phyloP scores from a whole-genome alignment of 345 rosid genomes.

The Syzygium oleosum region DNA sequence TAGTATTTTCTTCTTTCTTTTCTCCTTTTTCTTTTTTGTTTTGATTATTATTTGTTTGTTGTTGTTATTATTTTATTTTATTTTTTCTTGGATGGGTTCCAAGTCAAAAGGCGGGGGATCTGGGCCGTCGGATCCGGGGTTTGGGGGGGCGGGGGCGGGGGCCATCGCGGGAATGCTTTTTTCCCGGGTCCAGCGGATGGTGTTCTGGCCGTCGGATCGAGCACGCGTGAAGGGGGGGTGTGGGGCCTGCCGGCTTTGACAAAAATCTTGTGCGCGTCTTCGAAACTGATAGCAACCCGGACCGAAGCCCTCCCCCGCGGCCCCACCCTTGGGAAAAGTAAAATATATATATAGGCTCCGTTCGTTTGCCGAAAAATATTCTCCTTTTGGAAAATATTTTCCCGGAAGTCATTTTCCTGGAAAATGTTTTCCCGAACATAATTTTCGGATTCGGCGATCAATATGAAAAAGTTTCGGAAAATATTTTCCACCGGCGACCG shows the following conservation, averaged over 20 bases:
- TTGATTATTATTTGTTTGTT: too few species aligned
- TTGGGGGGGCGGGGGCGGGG: too few species aligned
- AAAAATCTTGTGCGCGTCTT: background rate
- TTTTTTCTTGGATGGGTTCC: background rate
- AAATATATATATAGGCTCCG: too few species aligned
- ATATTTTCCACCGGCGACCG: too few species aligned
- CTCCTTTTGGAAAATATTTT: too few species aligned
- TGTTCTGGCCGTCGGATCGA: background rate
- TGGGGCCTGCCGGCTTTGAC: background rate
- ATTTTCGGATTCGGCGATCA: too few species aligned
- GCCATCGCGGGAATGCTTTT: background rate
- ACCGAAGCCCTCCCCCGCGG: background rate
- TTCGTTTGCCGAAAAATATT: too few species aligned
- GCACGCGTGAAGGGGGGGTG: background rate
- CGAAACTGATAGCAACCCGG: background rate
- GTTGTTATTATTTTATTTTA: background rate
- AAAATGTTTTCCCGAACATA: too few species aligned
- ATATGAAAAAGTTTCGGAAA: too few species aligned
- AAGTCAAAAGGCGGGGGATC: background rate
- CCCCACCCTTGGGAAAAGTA: background rate
- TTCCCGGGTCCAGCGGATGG: slow-evolving; percentile 10
- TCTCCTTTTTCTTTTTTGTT: fast-evolving
- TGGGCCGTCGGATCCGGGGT: slow-evolving; percentile 1
- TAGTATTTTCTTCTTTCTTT: background rate
- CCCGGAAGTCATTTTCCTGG: too few species aligned